Evolutionary conservation across 140 eudicot genomes (phyloP).

Genomic region (Stevia rebaudiana): DNA sequence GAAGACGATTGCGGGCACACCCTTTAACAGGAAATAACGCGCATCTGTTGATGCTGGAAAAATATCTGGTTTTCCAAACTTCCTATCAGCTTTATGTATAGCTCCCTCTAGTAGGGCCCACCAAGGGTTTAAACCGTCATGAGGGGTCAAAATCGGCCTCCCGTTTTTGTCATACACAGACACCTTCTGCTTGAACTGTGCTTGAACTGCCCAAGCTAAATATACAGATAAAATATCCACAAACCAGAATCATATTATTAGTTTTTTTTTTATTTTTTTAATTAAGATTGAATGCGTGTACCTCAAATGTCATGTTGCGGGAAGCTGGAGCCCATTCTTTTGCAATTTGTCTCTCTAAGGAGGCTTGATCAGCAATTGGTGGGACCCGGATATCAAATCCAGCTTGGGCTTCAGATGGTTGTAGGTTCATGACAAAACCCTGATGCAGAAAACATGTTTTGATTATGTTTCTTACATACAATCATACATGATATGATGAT

Average conservation of each 20-base stretch:
- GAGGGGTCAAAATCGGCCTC: slow-evolving; percentile 56
- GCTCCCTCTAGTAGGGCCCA: slow-evolving; percentile 83
- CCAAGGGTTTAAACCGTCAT: slow-evolving; percentile 86
- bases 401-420: slow-evolving; percentile 97
- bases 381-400: slow-evolving; percentile 94
- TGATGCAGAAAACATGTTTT: slow-evolving; percentile 25
- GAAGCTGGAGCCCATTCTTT: slow-evolving; percentile 99
- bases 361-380: slow-evolving; percentile 69
- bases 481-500: not conserved
- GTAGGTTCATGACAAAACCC: slow-evolving; percentile 99
- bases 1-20: slow-evolving; percentile 88
- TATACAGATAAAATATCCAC: slow-evolving; percentile 19
- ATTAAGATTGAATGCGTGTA: slow-evolving; percentile 11
- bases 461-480: not conserved
- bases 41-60: slow-evolving; percentile 98
- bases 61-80: slow-evolving; percentile 75
- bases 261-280: too few species aligned
- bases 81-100: slow-evolving; percentile 51
- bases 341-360: slow-evolving; percentile 76
- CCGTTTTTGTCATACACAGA: slow-evolving; percentile 58
- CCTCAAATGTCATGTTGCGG: slow-evolving; percentile 94
- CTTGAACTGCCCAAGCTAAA: slow-evolving; percentile 66
- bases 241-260: not conserved
- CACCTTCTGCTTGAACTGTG: slow-evolving; percentile 82
- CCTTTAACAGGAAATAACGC: slow-evolving; percentile 66